These are phyloP conservation scores for Trichoderma simmonsii DNA, from an alignment of 2,329 filamentous ascomycete genomes.

Conservation along the genomic window DNA sequence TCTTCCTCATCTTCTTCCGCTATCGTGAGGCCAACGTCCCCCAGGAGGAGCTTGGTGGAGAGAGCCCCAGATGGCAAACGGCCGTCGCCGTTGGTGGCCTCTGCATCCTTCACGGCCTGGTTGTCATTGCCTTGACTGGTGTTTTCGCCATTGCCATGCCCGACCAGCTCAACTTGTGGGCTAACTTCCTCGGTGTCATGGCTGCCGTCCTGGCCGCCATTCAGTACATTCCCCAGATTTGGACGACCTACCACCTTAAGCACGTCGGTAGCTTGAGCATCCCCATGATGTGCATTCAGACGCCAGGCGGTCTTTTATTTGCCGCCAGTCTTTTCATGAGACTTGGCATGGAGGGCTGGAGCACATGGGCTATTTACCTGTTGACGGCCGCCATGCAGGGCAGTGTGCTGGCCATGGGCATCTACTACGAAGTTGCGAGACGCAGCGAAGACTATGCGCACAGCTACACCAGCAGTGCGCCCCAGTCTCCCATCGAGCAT, in stretches of 20 bases:
- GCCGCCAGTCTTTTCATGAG: slow-evolving; percentile 78
- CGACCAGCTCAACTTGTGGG: slow-evolving; percentile 69
- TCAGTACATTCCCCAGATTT: slow-evolving; percentile 95
- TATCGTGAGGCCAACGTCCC: slow-evolving; percentile 53
- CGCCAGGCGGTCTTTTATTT: slow-evolving; percentile 87
- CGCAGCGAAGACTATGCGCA: slow-evolving; percentile 31
- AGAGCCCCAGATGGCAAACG: slow-evolving; percentile 69
- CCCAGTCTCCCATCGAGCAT: slow-evolving; percentile 30
- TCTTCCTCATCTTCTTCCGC: slow-evolving; percentile 95
- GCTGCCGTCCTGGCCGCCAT: slow-evolving; percentile 75
- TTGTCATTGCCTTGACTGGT: slow-evolving; percentile 65
- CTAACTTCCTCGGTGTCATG: slow-evolving; percentile 78
- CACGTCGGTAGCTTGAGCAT: slow-evolving; percentile 90
- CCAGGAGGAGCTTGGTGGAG: slow-evolving; percentile 47
- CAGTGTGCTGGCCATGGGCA: slow-evolving; percentile 71
- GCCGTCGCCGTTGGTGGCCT: slow-evolving; percentile 71
- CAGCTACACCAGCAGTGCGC: slow-evolving; percentile 26
- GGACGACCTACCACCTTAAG: slow-evolving; percentile 80
- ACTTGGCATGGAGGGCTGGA: slow-evolving; percentile 83
- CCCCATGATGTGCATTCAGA: slow-evolving; percentile 98
- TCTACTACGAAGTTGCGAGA: slow-evolving; percentile 65
- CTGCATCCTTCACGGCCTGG: slow-evolving; percentile 73
- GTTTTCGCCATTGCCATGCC: slow-evolving; percentile 64
- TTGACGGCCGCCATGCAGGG: slow-evolving; percentile 86
- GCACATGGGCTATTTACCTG: slow-evolving; percentile 89